phyloP scores from a whole-genome alignment of 2,329 filamentous ascomycete genomes.

The Gliomastix tumulicola region DNA sequence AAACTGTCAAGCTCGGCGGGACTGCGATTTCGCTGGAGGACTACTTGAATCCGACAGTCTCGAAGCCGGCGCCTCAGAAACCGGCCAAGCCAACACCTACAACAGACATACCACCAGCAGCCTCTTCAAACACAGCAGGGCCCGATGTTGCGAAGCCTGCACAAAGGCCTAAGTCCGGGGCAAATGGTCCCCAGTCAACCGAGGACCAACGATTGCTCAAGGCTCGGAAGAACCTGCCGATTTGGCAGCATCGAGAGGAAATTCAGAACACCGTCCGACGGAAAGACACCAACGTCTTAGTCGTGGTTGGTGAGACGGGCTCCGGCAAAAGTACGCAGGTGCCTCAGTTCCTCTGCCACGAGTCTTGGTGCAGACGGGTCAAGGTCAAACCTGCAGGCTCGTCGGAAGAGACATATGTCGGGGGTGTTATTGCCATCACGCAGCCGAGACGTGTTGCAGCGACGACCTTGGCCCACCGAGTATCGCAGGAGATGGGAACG shows the following conservation, averaged over 20 bases:
- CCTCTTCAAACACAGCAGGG: slow-evolving; percentile 17
- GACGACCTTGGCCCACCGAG: slow-evolving; percentile 80
- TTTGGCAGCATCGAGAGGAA: slow-evolving; percentile 66
- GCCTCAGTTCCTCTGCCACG: slow-evolving; percentile 75
- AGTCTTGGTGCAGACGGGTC: slow-evolving; percentile 69
- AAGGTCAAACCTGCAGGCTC: slow-evolving; percentile 39
- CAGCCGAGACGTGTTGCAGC: slow-evolving; percentile 92
- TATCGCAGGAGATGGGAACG: slow-evolving; percentile 67
- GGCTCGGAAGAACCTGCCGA: slow-evolving; percentile 64
- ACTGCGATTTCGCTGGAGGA: slow-evolving; percentile 42
- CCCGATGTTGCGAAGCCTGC: slow-evolving; percentile 1
- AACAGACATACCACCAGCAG: slow-evolving; percentile 4
- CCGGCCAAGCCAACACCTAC: background rate
- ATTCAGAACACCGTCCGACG: slow-evolving; percentile 57
- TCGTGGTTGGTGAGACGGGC: slow-evolving; percentile 89
- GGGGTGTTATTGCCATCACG: slow-evolving; percentile 85
- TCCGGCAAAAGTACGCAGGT: slow-evolving; percentile 97
- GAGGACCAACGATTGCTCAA: slow-evolving; percentile 27
- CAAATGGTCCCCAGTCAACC: slow-evolving; percentile 6
- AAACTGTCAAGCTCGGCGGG: slow-evolving; percentile 36
- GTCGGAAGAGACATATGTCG: slow-evolving; percentile 44
- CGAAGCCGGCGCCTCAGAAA: slow-evolving; percentile 12
- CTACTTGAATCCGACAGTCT: slow-evolving; percentile 39
- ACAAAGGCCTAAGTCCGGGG: slow-evolving; percentile 1
- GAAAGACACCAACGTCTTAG: slow-evolving; percentile 56